Base-by-base conservation (phyloP, 371 early-diverging fungal species). In the Neoconidiobolus thromboides region DNA sequence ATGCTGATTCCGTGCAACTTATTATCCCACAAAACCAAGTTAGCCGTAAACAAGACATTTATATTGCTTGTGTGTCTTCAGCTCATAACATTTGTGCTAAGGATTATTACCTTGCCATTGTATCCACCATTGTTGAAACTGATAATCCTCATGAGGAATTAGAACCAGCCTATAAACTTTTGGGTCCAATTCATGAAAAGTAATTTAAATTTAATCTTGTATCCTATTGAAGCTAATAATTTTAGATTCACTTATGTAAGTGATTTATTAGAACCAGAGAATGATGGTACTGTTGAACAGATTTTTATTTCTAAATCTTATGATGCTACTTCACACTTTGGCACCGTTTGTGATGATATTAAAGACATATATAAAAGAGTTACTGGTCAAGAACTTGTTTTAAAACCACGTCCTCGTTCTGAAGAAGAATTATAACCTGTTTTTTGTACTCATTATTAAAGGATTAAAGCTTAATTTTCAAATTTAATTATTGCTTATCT, bases 281-380 rank as follows among this genome's bases (percentile, higher is more conserved):
- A 78, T 2, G 89, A 93, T 64, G 96, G 96, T 53, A 74, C 68
- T n/a, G 65, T 69, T 7, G 89, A 90, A 61, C 77, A 87, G 63
- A 81, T 93, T 49, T 99, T 85, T 69, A 77, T 97, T 52, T 85
- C 93, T 54, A 86, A 85, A 65, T 89, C 89, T 46, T 98, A 96
- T 67, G 99, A 99, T 77, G 96, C 99, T 43, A 91, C 98, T 2
- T 87, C 92, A 26, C 96, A 98, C 80, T 97, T 99, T 80, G 99
- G 95, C 72, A 89, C 96, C 55, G 89, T 95, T 37, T 96, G 90
- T 69, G 85, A 87, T 57, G 98, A 99, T 71, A 91, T 97, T 62
- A 89, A 91, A 76, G 77, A 79, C 64, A 73, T 98, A 48, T 98
- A 95, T 73, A 79, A 81, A 71, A 81, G 96, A 58, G 75, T 89